Base-by-base conservation (phyloP, 2,329 filamentous ascomycete genomes). In the Metarhizium album region DNA sequence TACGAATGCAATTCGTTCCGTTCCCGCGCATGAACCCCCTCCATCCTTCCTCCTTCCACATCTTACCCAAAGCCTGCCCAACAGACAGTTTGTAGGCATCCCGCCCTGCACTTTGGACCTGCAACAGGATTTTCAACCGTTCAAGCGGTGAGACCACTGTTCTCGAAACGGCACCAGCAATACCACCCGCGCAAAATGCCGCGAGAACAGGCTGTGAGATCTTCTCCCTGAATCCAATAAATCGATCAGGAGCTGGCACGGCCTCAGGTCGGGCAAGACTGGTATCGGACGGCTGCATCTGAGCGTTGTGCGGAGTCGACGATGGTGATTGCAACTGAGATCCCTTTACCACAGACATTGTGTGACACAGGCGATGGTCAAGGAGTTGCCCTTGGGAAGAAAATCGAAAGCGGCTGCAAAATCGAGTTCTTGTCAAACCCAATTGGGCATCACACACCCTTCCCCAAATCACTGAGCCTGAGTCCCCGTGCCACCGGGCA, bases 21-120 rank as follows among this genome's bases (percentile, higher is more conserved):
- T 98, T 98, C 48, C 93, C 93, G 58, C 90, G 83, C 90, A 98
- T 95, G 69, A 97, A 95, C 0, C 93, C 93, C 67, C 83, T 83
- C 89, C 90, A 97, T 50, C 93, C 93, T 70, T 98, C 93, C 66
- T 98, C 93, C 60, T 76, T 83, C 84, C 91, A 95, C 86, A 98
- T 98, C 70, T 98, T 98, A 42, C 73, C 79, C 56, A 98, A 74
- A 3, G 89, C 93, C 70, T 94, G 88, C 59, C 83, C 82, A 52
- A 97, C 88, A 16, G 90, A 93, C 67, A 96, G 75, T 66, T 93
- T 91, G 71, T 98, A 98, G 63, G 95, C 91, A 60, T 88, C 86
- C 62, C 90, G 83, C 18, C 90, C 91, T 47, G 79, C 86, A 63
- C 87, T 94, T 72, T 98, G 93, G 27, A 98, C 79, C 67, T 98